phyloP scores from a whole-genome alignment of 2,329 filamentous ascomycete species.

The Epichloe gansuensis region DNA sequence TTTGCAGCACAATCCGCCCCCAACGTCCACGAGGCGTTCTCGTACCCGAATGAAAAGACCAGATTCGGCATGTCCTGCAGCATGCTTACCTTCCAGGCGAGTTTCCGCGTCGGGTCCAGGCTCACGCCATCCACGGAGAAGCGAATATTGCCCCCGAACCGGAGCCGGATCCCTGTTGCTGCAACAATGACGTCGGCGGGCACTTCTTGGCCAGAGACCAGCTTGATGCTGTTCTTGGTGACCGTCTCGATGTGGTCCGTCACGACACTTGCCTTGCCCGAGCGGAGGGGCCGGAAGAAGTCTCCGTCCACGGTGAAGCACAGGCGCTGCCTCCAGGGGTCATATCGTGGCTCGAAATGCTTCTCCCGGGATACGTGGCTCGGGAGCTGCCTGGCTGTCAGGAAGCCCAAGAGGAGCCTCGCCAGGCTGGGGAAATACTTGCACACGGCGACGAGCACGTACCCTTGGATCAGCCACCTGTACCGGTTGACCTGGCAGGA shows the following conservation, averaged over 20 bases:
- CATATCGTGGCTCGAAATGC: slow-evolving; percentile 42
- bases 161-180: slow-evolving; percentile 48
- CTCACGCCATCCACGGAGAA: slow-evolving; percentile 38
- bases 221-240: slow-evolving; percentile 29
- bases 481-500: slow-evolving; percentile 32
- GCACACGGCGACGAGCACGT: slow-evolving; percentile 34
- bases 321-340: slow-evolving; percentile 56
- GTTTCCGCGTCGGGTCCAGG: slow-evolving; percentile 31
- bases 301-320: slow-evolving; percentile 42
- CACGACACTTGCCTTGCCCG: slow-evolving; percentile 26
- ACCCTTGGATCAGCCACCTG: slow-evolving; percentile 32
- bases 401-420: slow-evolving; percentile 28
- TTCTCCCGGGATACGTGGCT: slow-evolving; percentile 33
- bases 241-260: slow-evolving; percentile 35
- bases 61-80: slow-evolving; percentile 51
- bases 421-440: slow-evolving; percentile 33
- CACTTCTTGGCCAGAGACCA: slow-evolving; percentile 31
- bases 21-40: slow-evolving; percentile 49
- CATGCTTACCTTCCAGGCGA: slow-evolving; percentile 49
- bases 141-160: slow-evolving; percentile 39
- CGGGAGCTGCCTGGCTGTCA: slow-evolving; percentile 35
- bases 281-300: slow-evolving; percentile 29
- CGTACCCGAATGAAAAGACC: slow-evolving; percentile 46
- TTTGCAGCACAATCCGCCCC: slow-evolving; percentile 41
- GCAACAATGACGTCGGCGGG: slow-evolving; percentile 52